These are phyloP conservation scores for Nannizziopsis barbatae DNA, from an alignment of 2,329 filamentous ascomycete genomes.

Conservation along the genomic window DNA sequence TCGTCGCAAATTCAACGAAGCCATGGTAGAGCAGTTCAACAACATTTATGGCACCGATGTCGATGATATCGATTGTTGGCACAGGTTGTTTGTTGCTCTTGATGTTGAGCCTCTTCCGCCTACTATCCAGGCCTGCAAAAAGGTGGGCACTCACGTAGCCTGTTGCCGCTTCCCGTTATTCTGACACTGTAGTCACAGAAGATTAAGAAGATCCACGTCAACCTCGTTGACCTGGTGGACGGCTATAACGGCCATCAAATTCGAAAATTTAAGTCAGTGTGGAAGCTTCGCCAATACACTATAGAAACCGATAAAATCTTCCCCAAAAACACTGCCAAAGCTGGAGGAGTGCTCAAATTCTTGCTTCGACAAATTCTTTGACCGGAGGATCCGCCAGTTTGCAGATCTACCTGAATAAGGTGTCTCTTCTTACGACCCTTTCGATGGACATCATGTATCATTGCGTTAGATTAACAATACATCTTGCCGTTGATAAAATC, in stretches of 20 bases:
- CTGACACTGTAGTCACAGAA: background rate
- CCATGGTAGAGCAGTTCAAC: background rate
- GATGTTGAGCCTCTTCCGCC: background rate
- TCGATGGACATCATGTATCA: too few species aligned
- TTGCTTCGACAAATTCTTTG: background rate
- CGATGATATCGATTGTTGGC: background rate
- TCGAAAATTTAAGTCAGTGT: background rate
- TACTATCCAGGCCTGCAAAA: background rate
- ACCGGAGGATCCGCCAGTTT: too few species aligned
- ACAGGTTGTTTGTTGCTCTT: background rate
- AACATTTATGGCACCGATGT: background rate
- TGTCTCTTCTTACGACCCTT: too few species aligned
- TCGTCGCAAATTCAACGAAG: background rate
- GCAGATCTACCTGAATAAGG: too few species aligned
- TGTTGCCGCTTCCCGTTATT: background rate
- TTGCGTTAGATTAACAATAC: too few species aligned
- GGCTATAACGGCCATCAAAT: background rate
- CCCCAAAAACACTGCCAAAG: background rate
- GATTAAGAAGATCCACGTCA: background rate
- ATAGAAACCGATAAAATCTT: background rate
- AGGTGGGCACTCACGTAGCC: background rate
- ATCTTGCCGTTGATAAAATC: too few species aligned
- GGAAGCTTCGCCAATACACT: background rate
- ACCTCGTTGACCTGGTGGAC: slow-evolving; percentile 1
- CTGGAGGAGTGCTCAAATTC: background rate